Base-by-base conservation (phyloP, 768 basidiomycete species). In the Psilocybe sp. region DNA sequence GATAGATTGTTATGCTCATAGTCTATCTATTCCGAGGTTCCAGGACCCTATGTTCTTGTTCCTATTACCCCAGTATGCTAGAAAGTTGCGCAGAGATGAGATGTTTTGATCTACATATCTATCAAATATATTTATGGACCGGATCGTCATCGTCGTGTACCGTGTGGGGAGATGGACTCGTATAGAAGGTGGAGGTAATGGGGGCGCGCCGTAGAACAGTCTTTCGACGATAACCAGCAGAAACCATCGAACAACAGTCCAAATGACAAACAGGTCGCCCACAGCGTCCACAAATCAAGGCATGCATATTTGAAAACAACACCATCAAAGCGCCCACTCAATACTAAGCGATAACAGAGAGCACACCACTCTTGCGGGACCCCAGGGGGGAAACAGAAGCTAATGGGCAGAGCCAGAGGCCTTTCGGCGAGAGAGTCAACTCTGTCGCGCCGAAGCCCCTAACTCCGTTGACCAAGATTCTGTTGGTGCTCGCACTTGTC, bases 391-490 rank as follows among this genome's bases (percentile, higher is more conserved):
- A 74, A 37, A 40, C 39, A 11, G 61, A 59, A 37, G 34, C 49
- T 15, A 55, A 54, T 40, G 41, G 55, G 54, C 32, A 57, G 56
- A n/a, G 50, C 52, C 42, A 58, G 56, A 44, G 59, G 56, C 67
- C 75, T 1, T 66, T 81, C 46, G 52, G 73, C 39, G 69, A 81
- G 54, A 78, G 71, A 37, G 60, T 87, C 39, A 74, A 80, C 23
- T 68, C 78, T 10, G 72, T 82, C 50, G 79, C 82, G 3, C 83
- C 84, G 55, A 86, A 92, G 60, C 87, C 88, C 1, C 78, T 98
- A 32, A 92, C 92, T 1, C 76, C 87, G 16, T 78, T 97, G 53
- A 85, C 92, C 44, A 89, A 92, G 72, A 72, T 92, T 45, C 82
- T 98, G 1, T 81, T 92, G 10, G 73, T 85, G n/a, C 72, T 89